These are phyloP conservation scores for Alternaria burnsii DNA, from an alignment of 2,329 filamentous ascomycete genomes.

Conservation along the genomic window DNA sequence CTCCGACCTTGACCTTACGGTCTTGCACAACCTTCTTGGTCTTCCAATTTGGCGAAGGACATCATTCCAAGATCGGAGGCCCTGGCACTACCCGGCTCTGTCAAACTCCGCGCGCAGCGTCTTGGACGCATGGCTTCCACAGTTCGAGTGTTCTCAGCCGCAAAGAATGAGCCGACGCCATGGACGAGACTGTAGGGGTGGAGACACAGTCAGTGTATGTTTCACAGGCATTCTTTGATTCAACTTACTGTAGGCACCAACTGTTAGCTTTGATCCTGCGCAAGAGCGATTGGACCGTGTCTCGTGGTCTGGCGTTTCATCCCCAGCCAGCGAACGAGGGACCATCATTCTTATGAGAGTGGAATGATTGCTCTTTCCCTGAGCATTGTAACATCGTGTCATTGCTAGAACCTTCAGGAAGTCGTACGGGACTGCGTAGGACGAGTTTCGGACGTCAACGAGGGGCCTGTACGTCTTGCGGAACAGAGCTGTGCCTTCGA, in stretches of 20 bases:
- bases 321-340: constrained; percentile 15
- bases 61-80: constrained; percentile 78
- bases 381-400: constrained; percentile 25
- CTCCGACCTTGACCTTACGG: constrained; percentile 53
- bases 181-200: background rate
- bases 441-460: background rate
- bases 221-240: background rate
- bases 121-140: no score
- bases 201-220: background rate
- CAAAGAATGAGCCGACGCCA: background rate
- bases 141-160: no score
- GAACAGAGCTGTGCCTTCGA: background rate
- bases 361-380: constrained; percentile 23
- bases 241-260: background rate
- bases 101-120: background rate
- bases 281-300: constrained; percentile 32
- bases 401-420: background rate
- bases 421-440: background rate
- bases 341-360: constrained; percentile 6
- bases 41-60: constrained; percentile 92
- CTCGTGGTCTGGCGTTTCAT: constrained; percentile 7
- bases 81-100: background rate
- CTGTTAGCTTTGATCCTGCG: constrained; percentile 39
- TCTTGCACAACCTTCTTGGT: constrained; percentile 63
- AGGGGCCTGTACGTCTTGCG: background rate